Evolutionary conservation across 2,329 filamentous ascomycete genomes (phyloP).

Genomic region (Sphaceloma murrayae): DNA sequence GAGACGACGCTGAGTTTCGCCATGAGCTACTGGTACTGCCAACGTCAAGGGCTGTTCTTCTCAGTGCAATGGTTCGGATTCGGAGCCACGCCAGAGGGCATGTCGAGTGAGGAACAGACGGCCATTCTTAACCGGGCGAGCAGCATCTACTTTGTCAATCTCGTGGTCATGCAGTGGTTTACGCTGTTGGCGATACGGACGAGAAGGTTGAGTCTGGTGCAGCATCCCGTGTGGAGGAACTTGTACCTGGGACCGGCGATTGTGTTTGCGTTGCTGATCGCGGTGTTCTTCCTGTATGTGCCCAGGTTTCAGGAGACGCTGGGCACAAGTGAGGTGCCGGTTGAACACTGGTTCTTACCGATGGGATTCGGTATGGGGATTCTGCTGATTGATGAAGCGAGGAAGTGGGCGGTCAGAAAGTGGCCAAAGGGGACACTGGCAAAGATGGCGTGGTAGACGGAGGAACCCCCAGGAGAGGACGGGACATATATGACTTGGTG

Average conservation of each 20-base stretch:
- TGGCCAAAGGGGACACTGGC: conserved; percentile 50
- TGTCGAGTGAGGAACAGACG: conserved; percentile 43
- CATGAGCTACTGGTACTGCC: conserved; percentile 39
- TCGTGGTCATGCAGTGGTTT: conserved; percentile 77
- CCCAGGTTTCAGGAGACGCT: conserved; percentile 53
- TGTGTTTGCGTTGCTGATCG: conserved; percentile 57
- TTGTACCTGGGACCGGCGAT: conserved; percentile 61
- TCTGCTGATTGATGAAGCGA: conserved; percentile 54
- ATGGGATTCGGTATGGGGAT: conserved; percentile 60
- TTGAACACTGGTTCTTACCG: conserved; percentile 68
- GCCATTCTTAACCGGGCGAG: conserved; percentile 53
- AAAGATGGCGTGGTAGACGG: conserved; percentile 57
- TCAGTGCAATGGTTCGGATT: conserved; percentile 59
- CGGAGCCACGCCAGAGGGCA: conserved; percentile 42
- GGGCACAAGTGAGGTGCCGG: conserved; percentile 53
- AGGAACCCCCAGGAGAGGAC: too few relatives aligned
- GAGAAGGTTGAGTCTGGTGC: conserved; percentile 52
- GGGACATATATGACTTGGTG: too few relatives aligned
- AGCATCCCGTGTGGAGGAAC: conserved; percentile 61
- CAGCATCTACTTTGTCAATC: conserved; percentile 69
- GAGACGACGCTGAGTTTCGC: conserved; percentile 35
- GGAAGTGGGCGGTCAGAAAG: conserved; percentile 53
- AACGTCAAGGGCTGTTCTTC: conserved; percentile 53
- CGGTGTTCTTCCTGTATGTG: conserved; percentile 57
- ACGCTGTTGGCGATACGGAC: conserved; percentile 62